Evolutionary conservation across 164 flowering plant genomes (phyloP).

Genomic region (Amborella trichopoda): DNA sequence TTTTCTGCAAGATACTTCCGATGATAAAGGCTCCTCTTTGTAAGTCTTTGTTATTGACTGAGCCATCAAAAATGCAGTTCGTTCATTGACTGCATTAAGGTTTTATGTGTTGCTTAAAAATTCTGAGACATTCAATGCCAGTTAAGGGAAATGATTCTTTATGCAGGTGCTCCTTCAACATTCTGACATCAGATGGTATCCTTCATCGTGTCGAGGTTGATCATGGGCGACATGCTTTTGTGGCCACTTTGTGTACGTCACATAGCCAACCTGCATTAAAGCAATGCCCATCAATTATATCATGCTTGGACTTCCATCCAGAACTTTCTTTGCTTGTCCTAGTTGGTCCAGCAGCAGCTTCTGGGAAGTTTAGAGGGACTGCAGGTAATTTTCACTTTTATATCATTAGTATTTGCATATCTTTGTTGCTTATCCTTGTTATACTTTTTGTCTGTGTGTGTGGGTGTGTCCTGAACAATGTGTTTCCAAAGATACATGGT

Average conservation of each 20-base stretch:
- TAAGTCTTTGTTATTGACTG: constrained; percentile 30
- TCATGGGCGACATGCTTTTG: constrained; percentile 36
- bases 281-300: constrained; percentile 31
- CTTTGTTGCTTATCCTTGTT: no score
- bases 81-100: no score
- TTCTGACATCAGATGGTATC: constrained; percentile 72
- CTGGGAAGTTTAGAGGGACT: constrained; percentile 8
- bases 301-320: constrained; percentile 52
- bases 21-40: constrained; percentile 38
- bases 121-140: not conserved
- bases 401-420: not conserved
- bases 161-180: constrained; percentile 58
- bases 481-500: no score
- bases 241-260: constrained; percentile 21
- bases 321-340: constrained; percentile 37
- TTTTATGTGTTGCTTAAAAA: no score
- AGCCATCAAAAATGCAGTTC: not conserved
- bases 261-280: constrained; percentile 14
- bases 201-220: constrained; percentile 57
- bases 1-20: constrained; percentile 29
- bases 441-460: no score
- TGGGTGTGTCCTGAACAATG: no score
- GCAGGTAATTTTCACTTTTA: constrained; percentile 1
- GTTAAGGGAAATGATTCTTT: constrained; percentile 8
- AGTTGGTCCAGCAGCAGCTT: constrained; percentile 31